phyloP scores from a whole-genome alignment of 2,329 filamentous ascomycete species.

The Ophiostoma sp. region DNA sequence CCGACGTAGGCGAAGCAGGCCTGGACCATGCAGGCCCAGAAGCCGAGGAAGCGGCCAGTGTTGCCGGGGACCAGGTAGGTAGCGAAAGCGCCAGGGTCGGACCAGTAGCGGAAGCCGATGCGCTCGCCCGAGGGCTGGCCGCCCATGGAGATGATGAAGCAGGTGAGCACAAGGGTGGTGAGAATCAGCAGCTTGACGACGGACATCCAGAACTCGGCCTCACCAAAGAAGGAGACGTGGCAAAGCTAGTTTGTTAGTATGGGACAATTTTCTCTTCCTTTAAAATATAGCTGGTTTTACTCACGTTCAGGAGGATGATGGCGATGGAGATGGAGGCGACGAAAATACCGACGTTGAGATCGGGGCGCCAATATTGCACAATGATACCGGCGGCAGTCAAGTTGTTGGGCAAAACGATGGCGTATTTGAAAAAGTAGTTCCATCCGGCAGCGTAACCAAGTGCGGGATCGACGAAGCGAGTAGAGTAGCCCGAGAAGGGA shows the following conservation, averaged over 20 bases:
- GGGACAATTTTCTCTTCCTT: constrained; percentile 28
- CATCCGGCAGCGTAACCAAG: constrained; percentile 52
- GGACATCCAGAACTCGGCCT: constrained; percentile 58
- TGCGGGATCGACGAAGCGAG: constrained; percentile 60
- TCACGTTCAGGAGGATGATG: constrained; percentile 52
- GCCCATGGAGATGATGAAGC: constrained; percentile 51
- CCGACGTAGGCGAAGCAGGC: constrained; percentile 69
- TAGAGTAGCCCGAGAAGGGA: constrained; percentile 42
- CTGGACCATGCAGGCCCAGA: constrained; percentile 50
- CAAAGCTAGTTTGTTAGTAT: constrained; percentile 53
- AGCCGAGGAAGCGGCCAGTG: constrained; percentile 40
- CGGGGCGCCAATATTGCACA: constrained; percentile 36
- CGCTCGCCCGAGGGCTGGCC: constrained; percentile 47
- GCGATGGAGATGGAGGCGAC: constrained; percentile 63
- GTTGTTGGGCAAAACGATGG: constrained; percentile 18
- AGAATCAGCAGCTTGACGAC: constrained; percentile 57
- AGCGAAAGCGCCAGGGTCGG: constrained; percentile 43
- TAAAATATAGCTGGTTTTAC: not conserved
- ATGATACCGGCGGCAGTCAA: constrained; percentile 17
- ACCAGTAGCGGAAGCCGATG: constrained; percentile 49
- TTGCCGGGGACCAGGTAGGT: constrained; percentile 38
- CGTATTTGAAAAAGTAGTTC: constrained; percentile 29
- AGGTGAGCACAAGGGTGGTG: constrained; percentile 52
- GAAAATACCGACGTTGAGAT: constrained; percentile 52
- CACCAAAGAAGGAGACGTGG: constrained; percentile 53